Conservation (phyloP, 306 rosid genomes). For the Rosa persica region DNA sequence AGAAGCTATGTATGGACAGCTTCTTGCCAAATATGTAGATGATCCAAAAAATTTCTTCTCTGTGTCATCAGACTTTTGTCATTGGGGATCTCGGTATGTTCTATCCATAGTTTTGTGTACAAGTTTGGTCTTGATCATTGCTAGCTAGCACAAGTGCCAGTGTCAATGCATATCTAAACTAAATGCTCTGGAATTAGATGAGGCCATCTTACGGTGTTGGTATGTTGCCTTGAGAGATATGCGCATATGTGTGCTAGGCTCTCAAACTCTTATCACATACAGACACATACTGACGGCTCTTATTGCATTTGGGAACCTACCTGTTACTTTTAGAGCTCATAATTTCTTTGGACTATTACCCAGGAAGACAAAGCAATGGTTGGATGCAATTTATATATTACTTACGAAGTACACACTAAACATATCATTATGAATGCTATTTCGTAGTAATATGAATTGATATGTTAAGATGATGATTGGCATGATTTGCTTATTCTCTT, state of each 20-base stretch:
- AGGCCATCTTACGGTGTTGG: not conserved
- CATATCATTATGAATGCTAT: not conserved
- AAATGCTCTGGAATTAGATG: not conserved
- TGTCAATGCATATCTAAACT: not conserved
- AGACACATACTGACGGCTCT: not conserved
- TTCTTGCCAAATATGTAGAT: slow-evolving; percentile 82
- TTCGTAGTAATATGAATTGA: slow-evolving; percentile 3
- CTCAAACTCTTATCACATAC: not conserved
- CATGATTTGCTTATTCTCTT: slow-evolving; percentile 8
- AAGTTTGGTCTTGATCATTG: not conserved
- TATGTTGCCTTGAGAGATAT: not conserved
- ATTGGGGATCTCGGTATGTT: slow-evolving; percentile 93
- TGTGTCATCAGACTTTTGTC: slow-evolving; percentile 93
- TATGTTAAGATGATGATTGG: not conserved
- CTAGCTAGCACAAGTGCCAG: not conserved
- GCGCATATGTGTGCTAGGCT: not conserved
- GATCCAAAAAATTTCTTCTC: slow-evolving; percentile 81
- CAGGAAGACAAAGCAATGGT: not conserved
- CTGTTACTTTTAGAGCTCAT: not conserved
- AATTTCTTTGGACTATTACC: not conserved
- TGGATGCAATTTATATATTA: not conserved
- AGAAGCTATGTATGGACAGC: slow-evolving; percentile 78
- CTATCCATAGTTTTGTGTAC: not conserved
- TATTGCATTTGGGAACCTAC: not conserved
- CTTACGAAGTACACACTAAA: not conserved